Base-by-base conservation (phyloP, 2,329 filamentous ascomycete genomes). In the Cladophialophora bantiana region DNA sequence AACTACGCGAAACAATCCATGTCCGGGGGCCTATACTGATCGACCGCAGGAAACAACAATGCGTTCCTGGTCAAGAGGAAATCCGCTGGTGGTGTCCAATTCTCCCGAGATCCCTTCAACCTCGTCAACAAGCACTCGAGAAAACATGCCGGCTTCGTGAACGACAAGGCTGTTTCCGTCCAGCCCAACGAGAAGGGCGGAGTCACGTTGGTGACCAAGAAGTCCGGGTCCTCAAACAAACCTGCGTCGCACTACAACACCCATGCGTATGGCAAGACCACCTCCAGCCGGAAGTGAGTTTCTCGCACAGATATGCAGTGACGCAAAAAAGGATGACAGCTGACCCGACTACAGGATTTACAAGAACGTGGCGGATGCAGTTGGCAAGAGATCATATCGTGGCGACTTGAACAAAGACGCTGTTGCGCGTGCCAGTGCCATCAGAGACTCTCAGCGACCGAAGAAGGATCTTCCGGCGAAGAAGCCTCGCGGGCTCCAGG, bases 31-130 rank as follows among this genome's bases (percentile, higher is more conserved):
- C n/a, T 26, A 15, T 57, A 45, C 48, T 45, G 57, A 58, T 60
- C 32, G 45, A 69, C 59, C 68, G 73, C 78, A 97, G 94, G 93
- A 84, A 84, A 84, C 85, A 89, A 93, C 85, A 97, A 96, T 85
- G 84, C 92, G 80, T 97, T 86, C 88, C 90, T 97, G 80, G 91
- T 94, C 81, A 97, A 97, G 90, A 91, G 92, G 85, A 90, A 88
- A 80, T 83, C 84, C 76, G 86, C 85, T 77, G 93, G 92, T 78
- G 91, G 92, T 81, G 85, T 91, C 76, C 91, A 92, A 83, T 93
- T 99, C 88, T 98, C 94, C 75, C 91, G 91, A 76, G 94, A 98
- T 81, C 92, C 94, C 77, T 84, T 97, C 75, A 99, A 98, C 89
- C 83, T 98, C 83, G 86, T 84, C 81, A 98, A 97, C 90, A 85